Evolutionary conservation across 495 filamentous ascomycete genomes (phyloP), one percentile per base, ranked within the genome.

Genomic region (Lasiosphaeris hirsuta): DNA sequence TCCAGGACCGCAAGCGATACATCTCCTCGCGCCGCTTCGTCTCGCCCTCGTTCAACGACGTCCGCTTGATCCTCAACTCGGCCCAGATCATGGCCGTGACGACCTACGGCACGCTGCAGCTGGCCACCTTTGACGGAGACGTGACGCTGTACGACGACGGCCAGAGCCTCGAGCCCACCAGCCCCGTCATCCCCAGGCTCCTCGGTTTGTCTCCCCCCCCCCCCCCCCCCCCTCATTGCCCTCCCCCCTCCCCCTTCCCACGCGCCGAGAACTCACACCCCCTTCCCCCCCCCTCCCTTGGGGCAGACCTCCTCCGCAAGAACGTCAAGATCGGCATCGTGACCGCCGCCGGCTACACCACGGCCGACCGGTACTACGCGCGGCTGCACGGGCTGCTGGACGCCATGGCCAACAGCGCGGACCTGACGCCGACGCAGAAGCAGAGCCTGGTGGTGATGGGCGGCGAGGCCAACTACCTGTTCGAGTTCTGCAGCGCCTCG

Each of bases 61-160:
- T 98, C 57, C 86, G 95, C 3, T 75, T 97, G 7, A 90, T 91
- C 50, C 82, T 98, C 60, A 98, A 97, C 75, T 92, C 94, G 30
- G 92, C 94, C 47, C 95, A 98, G 73, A 75, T 96, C 19, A 87
- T 96, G 81, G 88, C 89, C 48, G 79, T 97, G 2, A 84, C 89
- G 7, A 82, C 79, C 13, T 78, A 78, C 43, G 82, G 84, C n/a
- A 79, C 80, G 1, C 73, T 95, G 7, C 81, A 92, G 60, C 84
- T 98, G 3, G 84, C 96, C 46, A 98, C 94, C 11, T 97, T 98
- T 64, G 94, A 98, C 69, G 95, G 95, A 68, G 95, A 98, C 65
- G 91, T 98, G 10, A 98, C 95, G 6, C 83, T 98, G 38, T 97
- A 97, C 70, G 91, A 96, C 60, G 93, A 98, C 66, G 95, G 93